A percentile compares a stretch with the other conserved stretches of the same genome.
Conservation (phyloP, 306 rosid genomes). For the Malus domestica region DNA sequence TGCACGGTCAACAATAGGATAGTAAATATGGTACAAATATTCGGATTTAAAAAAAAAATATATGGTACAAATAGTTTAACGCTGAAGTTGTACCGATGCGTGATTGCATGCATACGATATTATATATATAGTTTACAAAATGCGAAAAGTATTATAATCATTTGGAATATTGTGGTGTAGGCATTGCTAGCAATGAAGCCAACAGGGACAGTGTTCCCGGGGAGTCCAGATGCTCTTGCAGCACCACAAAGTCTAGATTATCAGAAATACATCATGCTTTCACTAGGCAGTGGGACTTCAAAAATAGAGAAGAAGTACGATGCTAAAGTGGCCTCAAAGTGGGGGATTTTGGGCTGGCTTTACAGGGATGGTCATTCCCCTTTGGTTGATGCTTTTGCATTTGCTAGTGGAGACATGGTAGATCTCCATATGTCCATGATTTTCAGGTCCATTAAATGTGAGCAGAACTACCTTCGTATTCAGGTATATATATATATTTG, state of each 20-base stretch:
- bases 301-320: neutral
- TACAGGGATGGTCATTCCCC: constrained; percentile 3
- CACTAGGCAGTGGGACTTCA: constrained; percentile 10
- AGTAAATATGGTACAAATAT: too few species aligned
- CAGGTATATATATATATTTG: neutral
- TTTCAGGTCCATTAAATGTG: neutral
- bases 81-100: too few species aligned
- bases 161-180: neutral
- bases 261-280: neutral
- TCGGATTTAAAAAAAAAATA: too few species aligned
- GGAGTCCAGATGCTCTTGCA: neutral
- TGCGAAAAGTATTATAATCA: too few species aligned
- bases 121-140: too few species aligned
- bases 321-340: constrained; percentile 8
- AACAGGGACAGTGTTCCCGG: constrained; percentile 3
- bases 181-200: constrained; percentile 15
- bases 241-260: constrained; percentile 3
- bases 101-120: too few species aligned
- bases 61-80: too few species aligned
- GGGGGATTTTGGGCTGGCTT: constrained; percentile 9
- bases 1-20: too few species aligned
- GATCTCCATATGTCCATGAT: constrained; percentile 7
- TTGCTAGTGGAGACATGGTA: constrained; percentile 7
- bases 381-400: neutral
- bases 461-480: constrained; percentile 8